Evolutionary conservation across 306 rosid species (phyloP), one percentile per base, ranked within the genome.

Genomic region (Cicer yamashitae): DNA sequence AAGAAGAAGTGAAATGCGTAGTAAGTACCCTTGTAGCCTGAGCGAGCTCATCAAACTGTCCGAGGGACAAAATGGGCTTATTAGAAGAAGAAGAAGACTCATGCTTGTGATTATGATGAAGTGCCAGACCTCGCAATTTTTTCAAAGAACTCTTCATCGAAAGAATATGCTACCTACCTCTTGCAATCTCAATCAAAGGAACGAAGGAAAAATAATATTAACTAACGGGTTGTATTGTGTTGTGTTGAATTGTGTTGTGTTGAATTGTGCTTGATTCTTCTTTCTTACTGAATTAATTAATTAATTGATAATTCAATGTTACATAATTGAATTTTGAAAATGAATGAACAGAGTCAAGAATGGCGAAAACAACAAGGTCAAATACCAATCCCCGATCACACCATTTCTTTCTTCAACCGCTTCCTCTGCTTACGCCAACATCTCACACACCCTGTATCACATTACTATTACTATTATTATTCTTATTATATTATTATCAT

Each of bases 1-100:
- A 25, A 25, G 30, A 25, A 25, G 30, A 25, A 25, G 3, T 25
- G 3, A 25, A 25, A 25, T 25, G 30, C 30, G 2, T 2, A 1
- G 44, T 40, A 41, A 5, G 63, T 65, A 82, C 99, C 98, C 67
- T 79, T 14, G 93, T 79, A 43, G 99, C 99, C 85, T 87, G 96
- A 79, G 97, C 91, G n/a, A 96, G 92, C 88, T 96, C 98, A 38
- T 90, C 93, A 66, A 88, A 71, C 84, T 90, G 89, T 17, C 88
- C 84, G 62, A 82, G 69, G 62, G 96, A 91, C 12, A 64, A 88
- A 71, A 87, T 79, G 79, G 81, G 82, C 67, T 74, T 77, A n/a
- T 11, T 30, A 25, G 30, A 25, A 25, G 30, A 25, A 25, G 9
- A 6, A 11, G 15, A 72, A 70, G 3, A 4, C 83, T 73, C 30